Evolutionary conservation across 768 basidiomycete species (phyloP).

Genomic region (Collybia sp.): DNA sequence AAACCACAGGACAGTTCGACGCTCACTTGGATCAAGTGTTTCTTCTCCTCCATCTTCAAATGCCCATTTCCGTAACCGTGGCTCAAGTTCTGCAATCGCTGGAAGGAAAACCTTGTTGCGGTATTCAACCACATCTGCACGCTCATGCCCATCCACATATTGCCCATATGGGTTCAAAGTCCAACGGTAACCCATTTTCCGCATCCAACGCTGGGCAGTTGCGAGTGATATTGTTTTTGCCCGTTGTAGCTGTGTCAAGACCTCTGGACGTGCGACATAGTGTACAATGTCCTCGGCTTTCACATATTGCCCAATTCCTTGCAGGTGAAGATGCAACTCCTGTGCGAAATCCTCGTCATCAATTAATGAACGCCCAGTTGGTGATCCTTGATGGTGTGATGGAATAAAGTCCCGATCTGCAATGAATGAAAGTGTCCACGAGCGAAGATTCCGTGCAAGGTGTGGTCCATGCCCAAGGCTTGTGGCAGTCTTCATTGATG

Average conservation of each 20-base stretch:
- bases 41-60: too few species aligned
- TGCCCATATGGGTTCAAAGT: constrained; percentile 11
- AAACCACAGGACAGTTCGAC: constrained; percentile 13
- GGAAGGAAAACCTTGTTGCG: constrained; percentile 6
- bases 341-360: constrained; percentile 11
- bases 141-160: constrained; percentile 21
- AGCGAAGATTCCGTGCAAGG: too few species aligned
- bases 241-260: constrained; percentile 6
- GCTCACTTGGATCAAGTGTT: background rate
- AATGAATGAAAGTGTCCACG: too few species aligned
- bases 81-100: constrained; percentile 7
- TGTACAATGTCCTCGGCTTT: constrained; percentile 15
- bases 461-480: too few species aligned
- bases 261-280: constrained; percentile 7
- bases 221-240: constrained; percentile 7
- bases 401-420: too few species aligned
- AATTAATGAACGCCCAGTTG: too few species aligned
- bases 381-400: too few species aligned
- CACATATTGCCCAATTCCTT: constrained; percentile 16
- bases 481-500: too few species aligned
- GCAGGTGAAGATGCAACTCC: constrained; percentile 11
- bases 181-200: constrained; percentile 7
- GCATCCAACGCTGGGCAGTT: constrained; percentile 20
- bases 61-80: constrained; percentile 6
- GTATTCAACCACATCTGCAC: constrained; percentile 15